A percentile compares a stretch with the other conserved stretches of the same genome.
phyloP scores from a whole-genome alignment of 257 asterid species.

The Thymus quinquecostatus region DNA sequence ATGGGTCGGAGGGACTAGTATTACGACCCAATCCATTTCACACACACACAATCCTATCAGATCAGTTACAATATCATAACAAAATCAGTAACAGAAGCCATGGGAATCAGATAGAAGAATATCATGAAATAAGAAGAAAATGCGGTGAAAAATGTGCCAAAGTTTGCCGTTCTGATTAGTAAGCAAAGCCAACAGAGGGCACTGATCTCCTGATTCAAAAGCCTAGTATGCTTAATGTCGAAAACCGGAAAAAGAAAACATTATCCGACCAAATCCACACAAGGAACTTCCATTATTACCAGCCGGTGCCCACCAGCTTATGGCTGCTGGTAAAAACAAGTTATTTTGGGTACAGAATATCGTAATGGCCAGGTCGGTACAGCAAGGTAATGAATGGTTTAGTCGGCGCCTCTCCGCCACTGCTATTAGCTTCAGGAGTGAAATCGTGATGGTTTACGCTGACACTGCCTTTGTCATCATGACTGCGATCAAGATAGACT shows the following conservation, averaged over 20 bases:
- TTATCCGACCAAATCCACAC: slow-evolving; percentile 22
- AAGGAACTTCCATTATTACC: not conserved
- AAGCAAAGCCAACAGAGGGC: not conserved
- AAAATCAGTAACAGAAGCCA: too few species aligned
- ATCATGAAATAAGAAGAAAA: not conserved
- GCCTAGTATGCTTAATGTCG: not conserved
- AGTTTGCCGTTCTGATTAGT: not conserved
- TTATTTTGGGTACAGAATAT: slow-evolving; percentile 77
- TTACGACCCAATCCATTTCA: too few species aligned
- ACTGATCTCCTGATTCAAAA: not conserved
- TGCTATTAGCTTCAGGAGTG: slow-evolving; percentile 43
- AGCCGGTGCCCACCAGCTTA: not conserved
- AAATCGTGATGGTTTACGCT: slow-evolving; percentile 94
- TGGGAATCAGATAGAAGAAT: not conserved
- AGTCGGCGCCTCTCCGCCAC: slow-evolving; percentile 34
- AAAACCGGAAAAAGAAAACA: slow-evolving; percentile 17
- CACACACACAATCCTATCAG: too few species aligned
- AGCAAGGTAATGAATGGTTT: slow-evolving; percentile 76
- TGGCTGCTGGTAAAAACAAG: slow-evolving; percentile 26
- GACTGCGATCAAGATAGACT: slow-evolving; percentile 90
- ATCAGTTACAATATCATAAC: too few species aligned
- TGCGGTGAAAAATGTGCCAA: not conserved
- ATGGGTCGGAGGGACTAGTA: too few species aligned
- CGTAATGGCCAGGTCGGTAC: slow-evolving; percentile 97
- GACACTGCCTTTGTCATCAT: slow-evolving; percentile 72